These are phyloP conservation scores for Ogataea salicorniae DNA, from an alignment of 805 yeast genomes.

Conservation along the genomic window DNA sequence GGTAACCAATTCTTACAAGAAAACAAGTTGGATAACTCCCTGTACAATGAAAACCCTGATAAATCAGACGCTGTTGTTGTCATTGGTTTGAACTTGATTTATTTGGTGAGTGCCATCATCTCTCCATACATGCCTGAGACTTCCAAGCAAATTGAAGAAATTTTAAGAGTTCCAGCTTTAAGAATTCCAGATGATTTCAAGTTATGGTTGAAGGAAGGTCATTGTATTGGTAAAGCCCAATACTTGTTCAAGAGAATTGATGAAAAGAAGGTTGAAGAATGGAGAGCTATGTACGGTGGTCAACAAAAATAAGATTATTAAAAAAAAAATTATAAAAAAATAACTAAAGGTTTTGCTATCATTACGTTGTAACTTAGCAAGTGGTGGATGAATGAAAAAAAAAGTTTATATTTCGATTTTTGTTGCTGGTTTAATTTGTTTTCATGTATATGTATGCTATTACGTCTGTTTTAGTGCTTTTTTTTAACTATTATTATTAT, in stretches of 20 bases:
- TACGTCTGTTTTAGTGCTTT: no score
- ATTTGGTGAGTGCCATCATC: slow-evolving; percentile 75
- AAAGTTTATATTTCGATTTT: no score
- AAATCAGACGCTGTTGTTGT: slow-evolving; percentile 90
- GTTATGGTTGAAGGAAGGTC: slow-evolving; percentile 68
- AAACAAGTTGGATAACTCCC: slow-evolving; percentile 85
- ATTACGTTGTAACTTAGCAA: no score
- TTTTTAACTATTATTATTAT: no score
- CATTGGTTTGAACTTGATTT: slow-evolving; percentile 83
- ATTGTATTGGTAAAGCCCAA: slow-evolving; percentile 84
- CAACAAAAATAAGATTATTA: slow-evolving; percentile 28
- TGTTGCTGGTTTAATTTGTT: no score
- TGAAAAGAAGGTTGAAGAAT: slow-evolving; percentile 76
- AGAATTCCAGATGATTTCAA: slow-evolving; percentile 73
- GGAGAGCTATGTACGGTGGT: slow-evolving; percentile 88
- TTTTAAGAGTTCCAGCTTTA: slow-evolving; percentile 77
- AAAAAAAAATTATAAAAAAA: slow-evolving; percentile 21
- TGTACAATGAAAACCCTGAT: slow-evolving; percentile 69
- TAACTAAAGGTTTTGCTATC: slow-evolving; percentile 2
- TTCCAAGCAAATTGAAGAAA: slow-evolving; percentile 60
- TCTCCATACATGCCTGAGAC: slow-evolving; percentile 91
- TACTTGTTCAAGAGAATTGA: slow-evolving; percentile 91
- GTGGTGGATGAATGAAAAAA: no score
- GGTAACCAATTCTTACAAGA: slow-evolving; percentile 97
- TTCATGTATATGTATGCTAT: no score